Base-by-base conservation (phyloP, 2,329 filamentous ascomycete genomes). In the Cadophora sp. region DNA sequence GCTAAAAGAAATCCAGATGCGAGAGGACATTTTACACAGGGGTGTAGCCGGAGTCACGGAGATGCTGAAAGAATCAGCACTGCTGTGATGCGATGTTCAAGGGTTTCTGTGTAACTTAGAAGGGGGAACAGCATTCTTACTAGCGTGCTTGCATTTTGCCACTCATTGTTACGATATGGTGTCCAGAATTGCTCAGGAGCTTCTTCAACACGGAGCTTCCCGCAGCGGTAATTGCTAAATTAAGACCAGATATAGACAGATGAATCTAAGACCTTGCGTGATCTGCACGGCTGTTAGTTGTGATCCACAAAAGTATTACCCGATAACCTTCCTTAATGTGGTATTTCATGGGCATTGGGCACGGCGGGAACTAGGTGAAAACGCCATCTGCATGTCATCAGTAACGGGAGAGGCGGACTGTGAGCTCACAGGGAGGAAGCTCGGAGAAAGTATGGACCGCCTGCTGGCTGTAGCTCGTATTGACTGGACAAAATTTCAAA, bases 1-100 rank as follows among this genome's bases (percentile, higher is more conserved):
- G 24, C 29, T 34, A 29, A 34, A 26, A 7, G 55, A 58, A n/a
- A 58, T 58, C 29, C n/a, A 58, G 29, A 22, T 58, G 55, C 55
- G 55, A 29, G 55, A 58, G 31, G 55, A 58, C 6, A 58, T 58
- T 12, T 16, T 58, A 22, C 55, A 26, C 7, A 37, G 14, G 29
- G 29, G 55, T 1, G 14, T 58, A 26, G 29, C 55, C 22, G 16
- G 29, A 9, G 55, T 58, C 4, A 58, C 55, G 2, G 55, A 58
- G 4, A 26, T 58, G 31, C 29, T 58, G 55, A 58, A 58, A 16
- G 27, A 37, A 9, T 58, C 55, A 22, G 55, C 55, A 37, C 55
- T 58, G 27, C 29, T 58, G 5, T 58, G 55, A 58, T 58, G 16
- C 40, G 40, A 43, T 43, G 16, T 16, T 16, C 40, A 14, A 43